These are phyloP conservation scores for Pleurotus tuber-regium DNA, from an alignment of 768 basidiomycete species.

Conservation along the genomic window DNA sequence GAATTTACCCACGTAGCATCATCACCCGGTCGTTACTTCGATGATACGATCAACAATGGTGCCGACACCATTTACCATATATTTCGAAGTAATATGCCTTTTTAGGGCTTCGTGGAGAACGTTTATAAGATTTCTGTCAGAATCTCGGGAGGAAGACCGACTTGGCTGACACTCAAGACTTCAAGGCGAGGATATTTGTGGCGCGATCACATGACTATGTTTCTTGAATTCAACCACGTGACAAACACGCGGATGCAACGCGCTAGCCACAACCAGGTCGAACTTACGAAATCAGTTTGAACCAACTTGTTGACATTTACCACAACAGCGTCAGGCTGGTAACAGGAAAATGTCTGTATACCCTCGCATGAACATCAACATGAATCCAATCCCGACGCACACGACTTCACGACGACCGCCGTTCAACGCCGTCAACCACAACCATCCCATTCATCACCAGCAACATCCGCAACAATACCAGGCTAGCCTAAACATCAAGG, in stretches of 20 bases:
- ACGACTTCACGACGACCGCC: conserved; percentile 36
- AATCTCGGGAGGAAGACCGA: too few relatives aligned
- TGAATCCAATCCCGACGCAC: conserved; percentile 9
- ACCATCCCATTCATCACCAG: too few relatives aligned
- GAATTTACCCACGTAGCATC: too few relatives aligned
- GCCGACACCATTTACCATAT: too few relatives aligned
- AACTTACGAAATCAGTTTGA: conserved; percentile 5
- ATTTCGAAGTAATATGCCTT: too few relatives aligned
- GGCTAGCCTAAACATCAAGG: neutral
- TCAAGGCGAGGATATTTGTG: too few relatives aligned
- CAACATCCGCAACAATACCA: conserved; percentile 1
- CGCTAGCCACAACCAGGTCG: conserved; percentile 5
- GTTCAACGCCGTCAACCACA: conserved; percentile 38
- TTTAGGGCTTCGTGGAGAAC: too few relatives aligned
- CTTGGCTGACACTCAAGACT: too few relatives aligned
- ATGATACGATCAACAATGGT: too few relatives aligned
- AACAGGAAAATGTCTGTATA: conserved; percentile 8
- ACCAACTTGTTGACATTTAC: conserved; percentile 1
- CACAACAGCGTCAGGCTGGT: conserved; percentile 8
- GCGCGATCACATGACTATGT: conserved; percentile 8
- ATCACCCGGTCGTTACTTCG: too few relatives aligned
- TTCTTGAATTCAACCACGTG: neutral
- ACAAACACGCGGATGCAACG: conserved; percentile 10
- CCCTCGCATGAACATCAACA: conserved; percentile 5
- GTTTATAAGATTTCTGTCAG: too few relatives aligned